These are phyloP conservation scores for Neonectria ditissima DNA, from an alignment of 2,329 filamentous ascomycete genomes.

Conservation along the genomic window DNA sequence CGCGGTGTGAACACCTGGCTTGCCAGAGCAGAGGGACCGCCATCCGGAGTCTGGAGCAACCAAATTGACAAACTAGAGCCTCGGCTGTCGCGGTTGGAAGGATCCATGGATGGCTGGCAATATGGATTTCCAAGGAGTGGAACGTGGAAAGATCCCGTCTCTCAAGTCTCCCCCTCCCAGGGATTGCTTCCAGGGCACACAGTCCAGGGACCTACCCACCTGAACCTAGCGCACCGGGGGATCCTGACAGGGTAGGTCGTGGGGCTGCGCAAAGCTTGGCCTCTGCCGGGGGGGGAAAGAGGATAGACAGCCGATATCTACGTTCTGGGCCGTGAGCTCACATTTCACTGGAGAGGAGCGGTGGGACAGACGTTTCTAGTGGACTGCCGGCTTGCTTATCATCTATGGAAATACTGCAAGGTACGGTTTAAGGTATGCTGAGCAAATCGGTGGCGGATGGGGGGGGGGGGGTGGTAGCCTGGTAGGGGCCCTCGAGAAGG, in stretches of 20 bases:
- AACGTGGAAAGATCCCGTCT: not conserved
- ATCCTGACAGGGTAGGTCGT: not conserved
- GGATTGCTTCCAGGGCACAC: not conserved
- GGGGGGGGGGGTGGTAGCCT: not conserved
- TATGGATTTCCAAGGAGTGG: constrained; percentile 2
- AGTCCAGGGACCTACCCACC: constrained; percentile 5
- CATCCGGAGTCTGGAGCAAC: not conserved
- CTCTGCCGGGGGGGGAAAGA: not conserved
- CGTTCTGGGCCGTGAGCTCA: not conserved
- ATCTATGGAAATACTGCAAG: not conserved
- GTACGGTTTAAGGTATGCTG: not conserved
- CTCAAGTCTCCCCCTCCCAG: not conserved
- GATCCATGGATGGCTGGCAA: constrained; percentile 4
- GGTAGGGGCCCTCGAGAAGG: not conserved
- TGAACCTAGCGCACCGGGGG: constrained; percentile 1
- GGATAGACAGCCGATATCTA: not conserved
- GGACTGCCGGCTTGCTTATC: not conserved
- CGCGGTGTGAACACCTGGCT: not conserved
- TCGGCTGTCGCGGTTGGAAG: constrained; percentile 9
- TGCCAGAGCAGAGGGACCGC: not conserved
- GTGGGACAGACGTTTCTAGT: not conserved
- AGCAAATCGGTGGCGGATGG: not conserved
- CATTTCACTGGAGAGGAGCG: not conserved
- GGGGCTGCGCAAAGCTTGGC: not conserved
- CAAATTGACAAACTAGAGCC: not conserved